Base-by-base conservation (phyloP, 805 yeast species). In the Kluyveromyces starmeri region DNA sequence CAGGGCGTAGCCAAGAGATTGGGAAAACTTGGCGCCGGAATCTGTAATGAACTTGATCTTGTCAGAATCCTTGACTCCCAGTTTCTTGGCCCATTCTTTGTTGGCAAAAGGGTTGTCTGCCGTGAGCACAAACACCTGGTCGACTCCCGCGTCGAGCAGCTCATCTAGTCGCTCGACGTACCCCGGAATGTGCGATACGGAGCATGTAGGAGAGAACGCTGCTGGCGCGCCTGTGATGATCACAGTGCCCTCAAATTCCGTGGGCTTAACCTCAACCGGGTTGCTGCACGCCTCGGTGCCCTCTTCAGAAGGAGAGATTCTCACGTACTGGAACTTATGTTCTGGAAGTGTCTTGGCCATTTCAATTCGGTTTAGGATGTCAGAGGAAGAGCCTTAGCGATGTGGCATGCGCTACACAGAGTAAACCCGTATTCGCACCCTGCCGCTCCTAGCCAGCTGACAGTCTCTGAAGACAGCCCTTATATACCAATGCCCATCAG, bases 121-220 rank as follows among this genome's bases (percentile, higher is more conserved):
- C 19, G 84, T 68, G 39, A 79, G 49, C 10, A 81, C 76, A 36
- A 80, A 61, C 39, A 80, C 63, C 48, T 67, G 67, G 51, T 78
- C 83, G 29, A 78, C 77, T 24, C 78, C 75, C 59, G 76, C 78
- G 36, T 64, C 58, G 51, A 49, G 48, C 25, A 83, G 69, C 36
- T 71, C 69, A 15, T 53, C 55, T 36, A 70, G 55, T 43, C 73
- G 62, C 39, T 61, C 51, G 38, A 79, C 55, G 63, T 62, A 79
- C 16, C 77, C 83, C 37, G 89, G 89, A 40, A 81, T 69, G 59
- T 81, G 92, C 47, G 71, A 66, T 33, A 69, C 73, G 32, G 82
- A 68, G 59, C 92, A 82, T 6, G 89, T 75, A 37, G 89, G 94
- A 18, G 94, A 82, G 68, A 82, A 83, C 8, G 94, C 92, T 42